phyloP scores from a whole-genome alignment of 331 rosid species.

The Pyrus hybrid region DNA sequence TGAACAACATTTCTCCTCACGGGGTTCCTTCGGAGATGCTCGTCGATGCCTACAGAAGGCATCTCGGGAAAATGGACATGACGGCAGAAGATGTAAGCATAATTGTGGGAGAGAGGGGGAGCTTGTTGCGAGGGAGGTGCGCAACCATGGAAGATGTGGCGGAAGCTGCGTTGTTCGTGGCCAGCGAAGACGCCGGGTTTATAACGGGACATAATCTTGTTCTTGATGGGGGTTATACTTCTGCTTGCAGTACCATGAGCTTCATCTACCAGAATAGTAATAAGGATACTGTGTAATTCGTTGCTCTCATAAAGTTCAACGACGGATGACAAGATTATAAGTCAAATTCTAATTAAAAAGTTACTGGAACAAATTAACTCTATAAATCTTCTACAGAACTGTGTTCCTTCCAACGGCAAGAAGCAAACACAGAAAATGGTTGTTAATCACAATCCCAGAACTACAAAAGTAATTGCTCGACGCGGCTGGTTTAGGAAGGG shows the following conservation, averaged over 20 bases:
- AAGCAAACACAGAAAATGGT: background rate
- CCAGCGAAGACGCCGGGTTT: conserved; percentile 53
- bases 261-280: conserved; percentile 31
- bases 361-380: background rate
- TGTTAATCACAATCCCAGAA: background rate
- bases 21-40: conserved; percentile 82
- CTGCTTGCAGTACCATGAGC: conserved; percentile 36
- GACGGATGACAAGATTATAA: background rate
- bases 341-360: background rate
- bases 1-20: conserved; percentile 63
- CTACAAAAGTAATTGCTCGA: background rate
- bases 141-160: conserved; percentile 57
- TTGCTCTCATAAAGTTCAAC: too few species aligned
- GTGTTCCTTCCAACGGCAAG: conserved; percentile 2
- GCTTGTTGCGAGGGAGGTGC: conserved; percentile 55
- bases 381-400: conserved; percentile 16
- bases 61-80: conserved; percentile 24
- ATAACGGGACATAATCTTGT: conserved; percentile 61
- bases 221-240: conserved; percentile 72
- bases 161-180: conserved; percentile 55
- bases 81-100: conserved; percentile 36
- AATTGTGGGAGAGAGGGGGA: conserved; percentile 35
- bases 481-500: conserved; percentile 1
- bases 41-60: conserved; percentile 24
- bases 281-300: background rate